Percentiles rank a stretch among this genome's conserved stretches.
Evolutionary conservation across 2,329 filamentous ascomycete species (phyloP).

Genomic region (Neoscytalidium dimidiatum): DNA sequence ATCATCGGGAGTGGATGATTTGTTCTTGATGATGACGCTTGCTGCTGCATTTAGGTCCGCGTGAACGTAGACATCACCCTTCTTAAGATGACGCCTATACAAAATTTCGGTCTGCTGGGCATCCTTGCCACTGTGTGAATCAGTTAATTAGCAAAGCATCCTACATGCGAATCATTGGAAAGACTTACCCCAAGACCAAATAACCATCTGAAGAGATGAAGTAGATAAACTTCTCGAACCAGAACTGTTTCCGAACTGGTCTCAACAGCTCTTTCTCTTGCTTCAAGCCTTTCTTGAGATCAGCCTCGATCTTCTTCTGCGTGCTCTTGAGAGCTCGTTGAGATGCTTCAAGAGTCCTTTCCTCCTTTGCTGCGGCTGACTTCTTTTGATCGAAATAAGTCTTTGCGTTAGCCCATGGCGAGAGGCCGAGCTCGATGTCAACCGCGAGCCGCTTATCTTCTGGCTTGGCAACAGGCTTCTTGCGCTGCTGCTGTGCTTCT

Average conservation of each 20-base stretch:
- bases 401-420: constrained; percentile 85
- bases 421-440: constrained; percentile 80
- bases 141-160: neutral
- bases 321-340: constrained; percentile 83
- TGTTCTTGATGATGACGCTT: constrained; percentile 89
- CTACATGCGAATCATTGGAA: neutral
- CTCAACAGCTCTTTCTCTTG: constrained; percentile 87
- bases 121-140: constrained; percentile 65
- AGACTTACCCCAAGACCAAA: constrained; percentile 68
- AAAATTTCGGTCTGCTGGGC: constrained; percentile 86
- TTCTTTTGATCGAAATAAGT: constrained; percentile 92
- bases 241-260: constrained; percentile 79
- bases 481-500: constrained; percentile 31
- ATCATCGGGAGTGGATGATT: constrained; percentile 71
- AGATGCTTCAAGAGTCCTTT: constrained; percentile 82
- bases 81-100: constrained; percentile 83
- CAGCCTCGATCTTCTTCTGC: constrained; percentile 82
- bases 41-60: constrained; percentile 84
- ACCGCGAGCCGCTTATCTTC: constrained; percentile 61
- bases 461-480: constrained; percentile 24
- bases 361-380: constrained; percentile 79
- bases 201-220: constrained; percentile 97
- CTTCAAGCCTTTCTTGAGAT: constrained; percentile 85
- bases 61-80: constrained; percentile 89
- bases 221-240: constrained; percentile 97